These are phyloP conservation scores for Colletotrichum sp. DNA, from an alignment of 2,329 filamentous ascomycete species.

Conservation along the genomic window DNA sequence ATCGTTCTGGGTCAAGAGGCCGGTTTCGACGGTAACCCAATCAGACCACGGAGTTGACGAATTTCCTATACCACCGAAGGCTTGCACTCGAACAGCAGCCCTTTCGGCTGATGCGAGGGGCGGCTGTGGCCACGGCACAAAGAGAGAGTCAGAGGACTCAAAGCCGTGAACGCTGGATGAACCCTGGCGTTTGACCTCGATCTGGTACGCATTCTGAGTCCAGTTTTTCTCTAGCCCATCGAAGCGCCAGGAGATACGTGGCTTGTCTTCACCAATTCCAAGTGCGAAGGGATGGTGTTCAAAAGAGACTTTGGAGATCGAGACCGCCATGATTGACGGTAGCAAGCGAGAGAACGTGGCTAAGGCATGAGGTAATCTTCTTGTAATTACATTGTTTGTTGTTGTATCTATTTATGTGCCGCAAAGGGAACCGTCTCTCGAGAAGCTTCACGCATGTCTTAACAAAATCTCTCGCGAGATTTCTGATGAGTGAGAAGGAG, in stretches of 20 bases:
- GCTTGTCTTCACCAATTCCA: slow-evolving; percentile 47
- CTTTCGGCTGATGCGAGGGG: slow-evolving; percentile 34
- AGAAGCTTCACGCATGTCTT: background rate
- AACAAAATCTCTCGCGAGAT: no score
- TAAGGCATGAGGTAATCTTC: background rate
- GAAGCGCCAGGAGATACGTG: slow-evolving; percentile 53
- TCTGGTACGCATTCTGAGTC: slow-evolving; percentile 47
- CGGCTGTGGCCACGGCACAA: slow-evolving; percentile 48
- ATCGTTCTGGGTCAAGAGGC: slow-evolving; percentile 29
- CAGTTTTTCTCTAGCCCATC: slow-evolving; percentile 41
- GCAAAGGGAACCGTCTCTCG: background rate
- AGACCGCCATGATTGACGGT: background rate
- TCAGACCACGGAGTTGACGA: slow-evolving; percentile 32
- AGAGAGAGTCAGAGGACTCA: slow-evolving; percentile 41
- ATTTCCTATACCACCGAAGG: slow-evolving; percentile 28
- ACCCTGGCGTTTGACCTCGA: slow-evolving; percentile 38
- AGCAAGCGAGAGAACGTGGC: background rate
- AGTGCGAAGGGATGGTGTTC: slow-evolving; percentile 46
- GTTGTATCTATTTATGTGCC: background rate
- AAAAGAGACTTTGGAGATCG: slow-evolving; percentile 32
- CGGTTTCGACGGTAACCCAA: slow-evolving; percentile 38
- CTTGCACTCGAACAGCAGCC: slow-evolving; percentile 37
- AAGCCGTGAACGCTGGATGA: slow-evolving; percentile 24
- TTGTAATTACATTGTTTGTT: background rate
- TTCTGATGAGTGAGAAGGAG: background rate